Percentiles rank a stretch among this genome's conserved stretches.
Conservation (phyloP, 2,329 filamentous ascomycete genomes). For the Phialocephala sp. region DNA sequence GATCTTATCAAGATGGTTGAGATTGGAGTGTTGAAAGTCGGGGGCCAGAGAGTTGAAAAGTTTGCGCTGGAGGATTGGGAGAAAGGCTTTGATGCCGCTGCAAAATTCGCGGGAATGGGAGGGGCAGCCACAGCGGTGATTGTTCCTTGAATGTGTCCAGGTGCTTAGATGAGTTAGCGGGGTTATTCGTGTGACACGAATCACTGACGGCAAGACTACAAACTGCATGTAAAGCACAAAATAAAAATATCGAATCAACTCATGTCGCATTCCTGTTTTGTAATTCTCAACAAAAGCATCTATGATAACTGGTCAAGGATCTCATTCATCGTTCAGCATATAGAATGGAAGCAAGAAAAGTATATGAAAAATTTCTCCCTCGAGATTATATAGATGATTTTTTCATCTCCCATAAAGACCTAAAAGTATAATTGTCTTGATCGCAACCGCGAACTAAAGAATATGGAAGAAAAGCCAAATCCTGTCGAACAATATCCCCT, state of each 20-base stretch:
- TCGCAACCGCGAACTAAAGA: neutral
- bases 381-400: too few relatives aligned
- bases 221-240: neutral
- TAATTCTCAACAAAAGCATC: too few relatives aligned
- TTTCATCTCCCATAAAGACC: too few relatives aligned
- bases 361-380: too few relatives aligned
- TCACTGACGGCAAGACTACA: neutral
- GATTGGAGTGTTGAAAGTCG: conserved; percentile 31
- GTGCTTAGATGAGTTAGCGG: too few relatives aligned
- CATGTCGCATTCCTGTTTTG: too few relatives aligned
- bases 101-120: conserved; percentile 20
- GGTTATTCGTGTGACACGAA: too few relatives aligned
- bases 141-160: neutral
- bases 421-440: too few relatives aligned
- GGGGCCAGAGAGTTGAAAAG: conserved; percentile 11
- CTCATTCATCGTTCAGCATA: too few relatives aligned
- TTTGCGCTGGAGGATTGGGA: conserved; percentile 27
- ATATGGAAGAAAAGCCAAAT: neutral
- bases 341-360: too few relatives aligned
- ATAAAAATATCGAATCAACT: too few relatives aligned
- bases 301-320: neutral
- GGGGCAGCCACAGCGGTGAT: conserved; percentile 31
- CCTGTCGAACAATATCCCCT: neutral
- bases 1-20: conserved; percentile 50
- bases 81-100: conserved; percentile 21